These are phyloP conservation scores for Vanderwaltozyma verrucispora DNA, from an alignment of 805 yeast species.

Conservation along the genomic window DNA sequence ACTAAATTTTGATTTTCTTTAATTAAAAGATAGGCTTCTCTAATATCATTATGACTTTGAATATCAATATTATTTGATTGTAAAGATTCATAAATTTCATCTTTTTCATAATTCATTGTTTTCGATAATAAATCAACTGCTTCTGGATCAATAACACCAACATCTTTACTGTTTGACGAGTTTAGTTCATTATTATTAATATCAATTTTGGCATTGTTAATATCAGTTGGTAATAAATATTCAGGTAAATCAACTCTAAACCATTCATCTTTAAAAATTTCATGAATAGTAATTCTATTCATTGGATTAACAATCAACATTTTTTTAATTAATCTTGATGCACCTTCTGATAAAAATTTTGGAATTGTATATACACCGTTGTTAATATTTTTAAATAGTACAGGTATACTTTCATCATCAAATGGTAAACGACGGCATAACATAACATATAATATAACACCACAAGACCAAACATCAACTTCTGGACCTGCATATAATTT, in stretches of 20 bases:
- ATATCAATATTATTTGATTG: constrained; percentile 28
- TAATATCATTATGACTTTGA: constrained; percentile 56
- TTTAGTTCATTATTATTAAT: constrained; percentile 5
- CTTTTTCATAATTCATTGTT: constrained; percentile 85
- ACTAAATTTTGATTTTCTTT: constrained; percentile 67
- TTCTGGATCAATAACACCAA: constrained; percentile 47
- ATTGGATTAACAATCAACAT: constrained; percentile 95
- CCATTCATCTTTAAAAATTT: constrained; percentile 92
- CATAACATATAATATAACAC: constrained; percentile 92
- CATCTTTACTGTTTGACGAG: not conserved
- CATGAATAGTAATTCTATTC: constrained; percentile 85
- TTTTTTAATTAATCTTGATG: constrained; percentile 68
- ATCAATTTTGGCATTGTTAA: constrained; percentile 7
- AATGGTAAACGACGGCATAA: constrained; percentile 91
- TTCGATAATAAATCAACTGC: constrained; percentile 63
- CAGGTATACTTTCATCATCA: constrained; percentile 94
- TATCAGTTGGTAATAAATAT: constrained; percentile 45
- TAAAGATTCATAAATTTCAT: constrained; percentile 70
- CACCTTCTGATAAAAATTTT: constrained; percentile 74
- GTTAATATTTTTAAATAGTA: constrained; percentile 81
- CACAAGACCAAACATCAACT: constrained; percentile 97
- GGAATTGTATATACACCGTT: constrained; percentile 91
- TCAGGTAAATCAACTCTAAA: constrained; percentile 73
- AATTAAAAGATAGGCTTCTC: constrained; percentile 78
- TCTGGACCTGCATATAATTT: constrained; percentile 96